These are phyloP conservation scores for Schizochytrium sp. DNA, from an alignment of 108 stramenopile species.

Conservation along the genomic window DNA sequence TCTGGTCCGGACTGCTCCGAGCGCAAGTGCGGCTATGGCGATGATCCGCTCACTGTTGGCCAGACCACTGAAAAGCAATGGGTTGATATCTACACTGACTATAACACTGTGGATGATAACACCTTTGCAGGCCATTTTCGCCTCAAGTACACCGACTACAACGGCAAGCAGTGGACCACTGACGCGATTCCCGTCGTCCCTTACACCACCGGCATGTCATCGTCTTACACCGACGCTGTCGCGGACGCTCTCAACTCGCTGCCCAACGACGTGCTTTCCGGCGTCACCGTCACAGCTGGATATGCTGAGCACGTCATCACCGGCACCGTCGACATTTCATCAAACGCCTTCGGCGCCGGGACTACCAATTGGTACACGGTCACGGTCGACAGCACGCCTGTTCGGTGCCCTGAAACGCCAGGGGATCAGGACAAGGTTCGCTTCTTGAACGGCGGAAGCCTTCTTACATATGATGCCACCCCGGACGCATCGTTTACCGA, in stretches of 20 bases:
- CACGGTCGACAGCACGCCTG: background rate
- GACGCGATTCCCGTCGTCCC: background rate
- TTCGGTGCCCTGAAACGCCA: background rate
- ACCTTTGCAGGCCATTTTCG: background rate
- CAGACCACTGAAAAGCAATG: background rate
- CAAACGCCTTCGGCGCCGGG: background rate
- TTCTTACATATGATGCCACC: background rate
- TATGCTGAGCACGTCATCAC: background rate
- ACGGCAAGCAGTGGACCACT: slow-evolving; percentile 5
- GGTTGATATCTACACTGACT: background rate
- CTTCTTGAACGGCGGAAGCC: background rate
- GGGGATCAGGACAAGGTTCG: background rate
- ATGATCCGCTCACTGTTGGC: slow-evolving; percentile 45
- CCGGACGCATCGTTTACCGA: background rate
- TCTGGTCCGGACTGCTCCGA: slow-evolving; percentile 43
- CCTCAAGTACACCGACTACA: slow-evolving; percentile 17
- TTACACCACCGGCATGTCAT: background rate
- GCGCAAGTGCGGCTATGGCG: slow-evolving; percentile 44
- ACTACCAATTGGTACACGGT: background rate
- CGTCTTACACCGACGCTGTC: background rate
- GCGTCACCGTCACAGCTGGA: background rate
- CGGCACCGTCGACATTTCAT: background rate
- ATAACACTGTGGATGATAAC: too few relatives aligned
- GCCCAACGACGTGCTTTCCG: slow-evolving; percentile 2
- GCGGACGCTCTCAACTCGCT: background rate